Conservation (phyloP, 2,329 filamentous ascomycete species). For the Allantophomopsis cytisporea region DNA sequence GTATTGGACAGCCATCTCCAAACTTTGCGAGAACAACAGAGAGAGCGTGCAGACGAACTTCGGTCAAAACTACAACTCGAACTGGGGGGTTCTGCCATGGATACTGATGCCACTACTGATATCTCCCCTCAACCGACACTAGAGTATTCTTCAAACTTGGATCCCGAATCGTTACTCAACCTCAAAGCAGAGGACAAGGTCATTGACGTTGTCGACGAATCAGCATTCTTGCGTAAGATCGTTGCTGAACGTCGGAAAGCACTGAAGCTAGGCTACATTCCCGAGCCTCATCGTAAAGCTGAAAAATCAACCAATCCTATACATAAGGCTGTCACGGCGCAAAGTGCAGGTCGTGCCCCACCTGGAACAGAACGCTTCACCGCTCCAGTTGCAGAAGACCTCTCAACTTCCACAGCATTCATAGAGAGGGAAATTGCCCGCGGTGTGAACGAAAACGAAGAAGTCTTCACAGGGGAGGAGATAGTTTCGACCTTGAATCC, state of each 20-base stretch:
- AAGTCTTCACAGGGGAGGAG: conserved; percentile 89
- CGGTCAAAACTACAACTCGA: conserved; percentile 36
- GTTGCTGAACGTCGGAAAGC: conserved; percentile 45
- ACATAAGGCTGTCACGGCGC: conserved; percentile 15
- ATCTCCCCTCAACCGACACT: conserved; percentile 15
- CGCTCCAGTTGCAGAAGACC: conserved; percentile 58
- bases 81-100: conserved; percentile 19
- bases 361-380: conserved; percentile 57
- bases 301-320: conserved; percentile 13
- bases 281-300: conserved; percentile 30
- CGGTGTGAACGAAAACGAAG: conserved; percentile 85
- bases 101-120: conserved; percentile 5
- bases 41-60: conserved; percentile 47
- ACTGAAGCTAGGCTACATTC: conserved; percentile 53
- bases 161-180: conserved; percentile 54
- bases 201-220: conserved; percentile 42
- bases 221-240: conserved; percentile 40
- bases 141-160: conserved; percentile 30
- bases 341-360: conserved; percentile 26
- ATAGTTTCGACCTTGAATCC: conserved; percentile 54
- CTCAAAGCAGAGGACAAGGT: conserved; percentile 48
- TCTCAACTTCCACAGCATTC: conserved; percentile 73
- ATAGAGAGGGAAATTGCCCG: conserved; percentile 89
- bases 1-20: conserved; percentile 59
- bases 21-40: conserved; percentile 51